phyloP scores from a whole-genome alignment of 2,329 filamentous ascomycete genomes.

The Claviceps pusilla region DNA sequence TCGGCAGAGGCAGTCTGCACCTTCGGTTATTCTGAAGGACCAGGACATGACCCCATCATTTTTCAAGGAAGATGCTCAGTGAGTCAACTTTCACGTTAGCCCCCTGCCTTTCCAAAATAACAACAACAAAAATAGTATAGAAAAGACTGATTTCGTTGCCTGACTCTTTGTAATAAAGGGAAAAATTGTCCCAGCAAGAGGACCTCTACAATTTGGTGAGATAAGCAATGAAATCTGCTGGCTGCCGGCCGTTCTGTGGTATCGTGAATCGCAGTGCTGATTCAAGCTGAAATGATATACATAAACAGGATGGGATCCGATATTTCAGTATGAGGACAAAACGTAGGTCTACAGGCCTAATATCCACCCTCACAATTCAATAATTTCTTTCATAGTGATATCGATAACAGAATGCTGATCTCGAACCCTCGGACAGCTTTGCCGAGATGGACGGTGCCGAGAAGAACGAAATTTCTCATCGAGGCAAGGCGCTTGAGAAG shows the following conservation, averaged over 20 bases:
- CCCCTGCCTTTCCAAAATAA: no score
- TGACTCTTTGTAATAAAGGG: conserved; percentile 26
- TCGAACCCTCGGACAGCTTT: conserved; percentile 33
- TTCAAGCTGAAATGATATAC: not conserved
- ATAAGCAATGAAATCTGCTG: not conserved
- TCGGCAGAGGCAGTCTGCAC: conserved; percentile 88
- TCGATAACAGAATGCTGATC: not conserved
- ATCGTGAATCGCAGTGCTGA: not conserved
- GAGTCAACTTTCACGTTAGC: conserved; percentile 14
- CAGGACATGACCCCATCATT: conserved; percentile 66
- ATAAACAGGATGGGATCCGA: conserved; percentile 72
- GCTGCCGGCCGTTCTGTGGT: not conserved
- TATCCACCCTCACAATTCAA: not conserved
- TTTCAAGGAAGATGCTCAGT: conserved; percentile 85
- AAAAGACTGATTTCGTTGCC: not conserved
- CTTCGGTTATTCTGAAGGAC: conserved; percentile 80
- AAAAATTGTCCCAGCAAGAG: conserved; percentile 72
- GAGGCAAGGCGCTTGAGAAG: conserved; percentile 73
- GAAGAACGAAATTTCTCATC: conserved; percentile 90
- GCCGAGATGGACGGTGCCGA: conserved; percentile 83
- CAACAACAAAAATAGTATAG: not conserved
- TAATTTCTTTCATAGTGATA: not conserved
- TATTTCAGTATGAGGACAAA: conserved; percentile 84
- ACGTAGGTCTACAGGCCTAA: conserved; percentile 38
- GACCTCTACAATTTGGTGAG: conserved; percentile 69